A percentile compares a stretch with the other conserved stretches of the same genome.
phyloP scores from a whole-genome alignment of 2,329 filamentous ascomycete genomes.

The Penicillium rolfsii region DNA sequence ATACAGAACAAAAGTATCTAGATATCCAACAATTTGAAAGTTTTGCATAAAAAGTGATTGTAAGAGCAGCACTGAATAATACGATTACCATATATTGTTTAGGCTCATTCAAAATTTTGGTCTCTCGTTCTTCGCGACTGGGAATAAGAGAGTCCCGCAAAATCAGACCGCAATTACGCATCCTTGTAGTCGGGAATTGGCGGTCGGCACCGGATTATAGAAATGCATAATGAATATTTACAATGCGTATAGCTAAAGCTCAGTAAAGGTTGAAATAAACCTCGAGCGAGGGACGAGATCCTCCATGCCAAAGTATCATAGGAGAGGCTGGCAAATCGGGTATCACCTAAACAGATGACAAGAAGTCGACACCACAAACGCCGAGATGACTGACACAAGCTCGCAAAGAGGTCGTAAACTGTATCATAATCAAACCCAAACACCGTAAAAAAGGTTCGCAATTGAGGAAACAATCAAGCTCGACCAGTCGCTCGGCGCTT shows the following conservation, averaged over 20 bases:
- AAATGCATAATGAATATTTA: conserved; percentile 7
- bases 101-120: no score
- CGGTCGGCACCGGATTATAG: not conserved
- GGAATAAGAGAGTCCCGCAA: no score
- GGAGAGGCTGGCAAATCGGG: not conserved
- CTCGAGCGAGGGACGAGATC: not conserved
- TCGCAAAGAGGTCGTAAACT: not conserved
- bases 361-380: not conserved
- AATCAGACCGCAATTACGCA: no score
- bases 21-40: conserved; percentile 2
- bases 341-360: conserved; percentile 1
- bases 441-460: not conserved
- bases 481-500: conserved; percentile 20
- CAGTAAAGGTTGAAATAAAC: not conserved
- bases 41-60: not conserved
- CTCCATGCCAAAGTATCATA: not conserved
- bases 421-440: not conserved
- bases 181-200: no score
- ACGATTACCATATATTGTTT: not conserved
- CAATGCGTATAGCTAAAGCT: not conserved
- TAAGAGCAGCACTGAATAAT: not conserved
- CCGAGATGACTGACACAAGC: not conserved
- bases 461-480: conserved; percentile 9
- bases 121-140: no score
- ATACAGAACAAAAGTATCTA: conserved; percentile 7